Percentiles rank a stretch among this genome's conserved stretches.
Evolutionary conservation across 2,329 filamentous ascomycete species (phyloP).

Genomic region (Ophiostoma ips): DNA sequence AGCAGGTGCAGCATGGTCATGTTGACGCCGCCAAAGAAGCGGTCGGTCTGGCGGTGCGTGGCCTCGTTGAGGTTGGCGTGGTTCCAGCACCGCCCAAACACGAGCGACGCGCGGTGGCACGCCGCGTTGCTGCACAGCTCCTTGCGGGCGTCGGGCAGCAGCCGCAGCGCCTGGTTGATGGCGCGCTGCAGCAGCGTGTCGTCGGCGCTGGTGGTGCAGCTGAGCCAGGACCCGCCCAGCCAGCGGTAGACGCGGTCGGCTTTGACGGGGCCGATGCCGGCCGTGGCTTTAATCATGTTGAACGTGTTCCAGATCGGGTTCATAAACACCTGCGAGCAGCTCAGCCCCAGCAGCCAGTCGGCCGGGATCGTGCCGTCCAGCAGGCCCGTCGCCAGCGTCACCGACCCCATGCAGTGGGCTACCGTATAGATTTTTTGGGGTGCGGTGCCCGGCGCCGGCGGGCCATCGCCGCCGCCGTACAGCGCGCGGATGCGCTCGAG

Average conservation of each 20-base stretch:
- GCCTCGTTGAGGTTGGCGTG: constrained; percentile 51
- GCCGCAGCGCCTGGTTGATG: constrained; percentile 41
- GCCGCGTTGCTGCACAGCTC: constrained; percentile 48
- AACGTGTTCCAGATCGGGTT: constrained; percentile 42
- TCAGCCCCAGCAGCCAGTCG: constrained; percentile 43
- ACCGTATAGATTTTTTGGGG: constrained; percentile 37
- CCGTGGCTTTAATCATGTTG: constrained; percentile 42
- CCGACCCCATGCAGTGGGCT: constrained; percentile 50
- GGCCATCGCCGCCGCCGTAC: constrained; percentile 18
- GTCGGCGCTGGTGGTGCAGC: constrained; percentile 31
- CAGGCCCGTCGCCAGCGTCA: constrained; percentile 43
- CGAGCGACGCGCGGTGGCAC: constrained; percentile 46
- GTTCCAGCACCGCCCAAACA: constrained; percentile 51
- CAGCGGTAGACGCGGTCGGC: constrained; percentile 35
- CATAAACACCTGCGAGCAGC: constrained; percentile 48
- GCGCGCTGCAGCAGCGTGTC: constrained; percentile 35
- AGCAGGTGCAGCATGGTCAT: constrained; percentile 43
- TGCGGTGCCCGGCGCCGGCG: constrained; percentile 5
- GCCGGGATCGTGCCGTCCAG: constrained; percentile 46
- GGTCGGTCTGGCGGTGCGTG: constrained; percentile 47
- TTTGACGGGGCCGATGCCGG: constrained; percentile 26
- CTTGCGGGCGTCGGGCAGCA: constrained; percentile 37
- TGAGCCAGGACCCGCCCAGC: constrained; percentile 40
- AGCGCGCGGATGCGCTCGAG: constrained; percentile 35
- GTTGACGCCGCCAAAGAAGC: constrained; percentile 48